Percentiles rank a stretch among this genome's conserved stretches.
phyloP scores from a whole-genome alignment of 2,329 filamentous ascomycete genomes.

The Escovopsis sp. region DNA sequence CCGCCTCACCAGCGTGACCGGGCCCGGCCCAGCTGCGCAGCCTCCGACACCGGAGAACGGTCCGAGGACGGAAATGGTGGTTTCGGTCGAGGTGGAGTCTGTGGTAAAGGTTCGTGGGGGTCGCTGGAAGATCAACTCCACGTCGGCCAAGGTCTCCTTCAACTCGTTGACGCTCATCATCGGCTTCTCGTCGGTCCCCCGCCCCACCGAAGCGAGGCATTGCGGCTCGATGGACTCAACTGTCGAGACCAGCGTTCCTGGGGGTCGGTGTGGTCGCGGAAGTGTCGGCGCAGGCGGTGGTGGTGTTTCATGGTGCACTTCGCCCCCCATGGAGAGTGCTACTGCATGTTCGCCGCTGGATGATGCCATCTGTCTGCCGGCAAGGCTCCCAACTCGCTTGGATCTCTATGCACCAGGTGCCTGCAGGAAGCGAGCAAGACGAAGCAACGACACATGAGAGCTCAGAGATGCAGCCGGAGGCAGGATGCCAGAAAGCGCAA shows the following conservation, averaged over 20 bases:
- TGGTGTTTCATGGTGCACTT: not conserved
- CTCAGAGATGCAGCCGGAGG: no score
- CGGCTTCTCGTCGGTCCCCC: no score
- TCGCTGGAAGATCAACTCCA: not conserved
- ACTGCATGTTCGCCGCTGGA: constrained; percentile 2
- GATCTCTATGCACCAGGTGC: no score
- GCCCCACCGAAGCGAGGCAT: no score
- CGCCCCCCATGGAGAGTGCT: not conserved
- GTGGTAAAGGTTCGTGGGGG: not conserved
- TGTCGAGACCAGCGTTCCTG: no score
- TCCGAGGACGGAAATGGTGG: not conserved
- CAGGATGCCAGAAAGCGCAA: no score
- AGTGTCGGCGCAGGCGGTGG: not conserved
- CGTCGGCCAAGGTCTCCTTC: not conserved
- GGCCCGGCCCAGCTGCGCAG: not conserved
- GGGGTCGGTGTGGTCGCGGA: no score
- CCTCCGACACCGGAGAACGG: not conserved
- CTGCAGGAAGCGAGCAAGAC: no score
- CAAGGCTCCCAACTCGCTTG: no score
- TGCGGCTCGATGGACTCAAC: no score
- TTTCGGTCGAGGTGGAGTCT: not conserved
- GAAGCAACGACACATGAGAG: no score
- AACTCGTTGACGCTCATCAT: no score
- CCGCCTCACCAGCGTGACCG: constrained; percentile 1
- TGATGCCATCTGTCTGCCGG: constrained; percentile 1